Evolutionary conservation across 768 basidiomycete genomes (phyloP), one percentile per base, ranked within the genome.

Genomic region (Suillus spraguei): DNA sequence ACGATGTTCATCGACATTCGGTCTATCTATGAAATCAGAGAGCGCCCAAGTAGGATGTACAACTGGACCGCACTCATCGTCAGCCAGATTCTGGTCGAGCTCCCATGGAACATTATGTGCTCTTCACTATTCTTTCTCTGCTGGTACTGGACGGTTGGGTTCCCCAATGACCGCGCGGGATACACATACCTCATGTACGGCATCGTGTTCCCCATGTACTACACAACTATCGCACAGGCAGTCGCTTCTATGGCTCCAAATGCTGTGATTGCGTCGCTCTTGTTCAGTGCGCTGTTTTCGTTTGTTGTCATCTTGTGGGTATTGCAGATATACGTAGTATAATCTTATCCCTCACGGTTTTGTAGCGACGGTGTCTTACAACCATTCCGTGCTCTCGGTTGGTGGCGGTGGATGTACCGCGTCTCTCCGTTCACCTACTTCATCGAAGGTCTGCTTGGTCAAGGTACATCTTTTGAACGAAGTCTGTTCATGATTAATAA

Each of bases 101-200:
- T 88, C 1, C 87, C 87, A 2, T 88, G 85, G 84, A 87, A 87
- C 65, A 81, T 88, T 42, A 9, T 85, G 5, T 83, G 83, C 36
- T 85, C 87, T 1, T 77, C 81, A 0, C 61, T 90, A 14, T 82
- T 87, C 74, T 91, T 84, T 77, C 67, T 88, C 60, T 84, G 82
- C 67, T 91, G 88, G 88, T 90, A 82, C 73, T 89, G 85, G 85
- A 87, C 87, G 5, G 85, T 89, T 58, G 88, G 88, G 0, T 87
- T 86, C 68, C 77, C 79, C 10, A 76, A 73, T 1, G 77, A 79
- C 14, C 76, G 87, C 42, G 87, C 81, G 5, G 89, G 82, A n/a
- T 89, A 84, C 68, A 84, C 83, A 3, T 88, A 80, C 69, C 79
- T 90, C 7, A 74, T 85, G 67, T 64, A 86, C 32, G 81, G 78